Evolutionary conservation across 1,284 basidiomycete species (phyloP), one percentile per base, ranked within the genome.

Genomic region (Cutaneotrichosporon mucoides): DNA sequence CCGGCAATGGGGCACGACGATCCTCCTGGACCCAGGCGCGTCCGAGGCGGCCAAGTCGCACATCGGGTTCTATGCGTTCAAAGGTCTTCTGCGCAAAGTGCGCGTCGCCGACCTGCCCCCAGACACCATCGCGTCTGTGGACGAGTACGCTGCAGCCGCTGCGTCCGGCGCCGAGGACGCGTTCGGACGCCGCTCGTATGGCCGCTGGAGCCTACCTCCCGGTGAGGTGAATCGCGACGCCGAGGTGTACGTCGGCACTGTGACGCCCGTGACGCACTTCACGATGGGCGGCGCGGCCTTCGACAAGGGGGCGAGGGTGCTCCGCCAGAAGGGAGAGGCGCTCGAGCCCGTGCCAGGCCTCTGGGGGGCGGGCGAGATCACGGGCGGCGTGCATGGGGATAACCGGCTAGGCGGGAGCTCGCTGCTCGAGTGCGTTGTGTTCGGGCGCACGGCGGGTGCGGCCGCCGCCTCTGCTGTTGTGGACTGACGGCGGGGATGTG

Each of bases 361-460:
- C 36, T 55, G 33, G 16, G 61, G 57, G 4, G 61, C 61, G 3
- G 61, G 61, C 15, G 61, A 62, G 52, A 44, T 59, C 24, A 59
- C 61, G 16, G 61, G 61, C 38, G 61, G 61, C 16, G 40, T 62
- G 13, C 61, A 62, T 44, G 61, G 61, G 13, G 61, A 62, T 11
- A 62, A 62, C 55, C 54, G 61, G 1, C 61, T 62, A 5, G 61
- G 61, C 15, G 61, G 61, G 5, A 47, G 41, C 33, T 50, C 44
- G 9, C 38, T 62, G 13, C 57, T 62, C 43, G 61, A 62, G 44
- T 62, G 61, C n/a, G 57, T 57, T 15, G 61, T 62, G 34, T 62
- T 42, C 13, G 61, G 61, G 4, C 50, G 57, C 2, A 59, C 52
- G 6, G 61, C 61, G 12, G 61, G 61, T 16, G 12, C 36, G 13